Conservation (phyloP, 257 asterid species). For the Ligustrum vulgare region DNA sequence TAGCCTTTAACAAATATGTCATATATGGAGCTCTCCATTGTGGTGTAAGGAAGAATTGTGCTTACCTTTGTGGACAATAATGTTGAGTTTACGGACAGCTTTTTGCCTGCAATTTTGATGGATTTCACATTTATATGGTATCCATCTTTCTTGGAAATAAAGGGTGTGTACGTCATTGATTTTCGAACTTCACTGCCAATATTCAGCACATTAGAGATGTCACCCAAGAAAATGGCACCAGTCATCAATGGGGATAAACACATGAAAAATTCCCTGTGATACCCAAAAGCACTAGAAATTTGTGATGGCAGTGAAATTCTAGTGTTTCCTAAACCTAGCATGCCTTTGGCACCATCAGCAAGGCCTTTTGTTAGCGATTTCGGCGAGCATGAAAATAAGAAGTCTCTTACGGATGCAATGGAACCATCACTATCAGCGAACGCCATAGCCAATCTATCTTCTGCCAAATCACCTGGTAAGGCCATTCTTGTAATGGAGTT, state of each 20-base stretch:
- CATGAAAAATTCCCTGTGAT: slow-evolving; percentile 55
- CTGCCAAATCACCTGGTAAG: slow-evolving; percentile 43
- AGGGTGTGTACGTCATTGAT: slow-evolving; percentile 61
- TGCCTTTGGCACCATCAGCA: slow-evolving; percentile 55
- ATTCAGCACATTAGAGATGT: slow-evolving; percentile 35
- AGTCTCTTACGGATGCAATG: slow-evolving; percentile 39
- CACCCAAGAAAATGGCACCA: slow-evolving; percentile 70
- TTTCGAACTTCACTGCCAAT: slow-evolving; percentile 33
- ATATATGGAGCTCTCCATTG: slow-evolving; percentile 51
- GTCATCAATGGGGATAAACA: slow-evolving; percentile 50
- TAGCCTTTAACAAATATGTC: slow-evolving; percentile 45
- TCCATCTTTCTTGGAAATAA: slow-evolving; percentile 35
- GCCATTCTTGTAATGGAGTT: slow-evolving; percentile 52
- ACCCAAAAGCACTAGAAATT: slow-evolving; percentile 51
- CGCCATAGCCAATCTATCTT: slow-evolving; percentile 36
- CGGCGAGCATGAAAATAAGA: slow-evolving; percentile 58
- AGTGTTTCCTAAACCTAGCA: slow-evolving; percentile 66
- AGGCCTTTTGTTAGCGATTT: slow-evolving; percentile 47
- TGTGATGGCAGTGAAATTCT: slow-evolving; percentile 70
- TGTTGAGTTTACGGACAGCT: background rate
- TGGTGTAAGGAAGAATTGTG: slow-evolving; percentile 55
- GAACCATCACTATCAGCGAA: slow-evolving; percentile 59
- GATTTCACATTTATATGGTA: slow-evolving; percentile 56
- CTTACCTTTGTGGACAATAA: slow-evolving; percentile 43
- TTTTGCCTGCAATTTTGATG: slow-evolving; percentile 53